A percentile compares a stretch with the other conserved stretches of the same genome.
These are phyloP conservation scores for Xerocomus brunneocitrinus DNA, from an alignment of 768 basidiomycete species.

Conservation along the genomic window DNA sequence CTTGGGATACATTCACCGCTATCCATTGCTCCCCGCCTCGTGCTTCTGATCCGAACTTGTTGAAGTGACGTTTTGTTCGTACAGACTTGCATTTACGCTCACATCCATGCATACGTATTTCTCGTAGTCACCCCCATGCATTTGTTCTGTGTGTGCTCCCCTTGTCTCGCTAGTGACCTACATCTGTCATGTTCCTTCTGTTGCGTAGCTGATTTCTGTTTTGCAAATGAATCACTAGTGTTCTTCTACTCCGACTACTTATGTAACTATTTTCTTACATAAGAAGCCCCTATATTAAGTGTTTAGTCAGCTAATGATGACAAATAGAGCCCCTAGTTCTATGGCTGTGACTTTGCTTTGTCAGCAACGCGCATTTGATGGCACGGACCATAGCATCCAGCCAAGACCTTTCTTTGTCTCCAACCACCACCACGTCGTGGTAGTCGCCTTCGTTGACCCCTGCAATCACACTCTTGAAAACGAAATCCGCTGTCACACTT, in stretches of 20 bases:
- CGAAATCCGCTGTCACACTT: constrained; percentile 4
- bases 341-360: constrained; percentile 19
- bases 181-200: background rate
- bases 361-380: constrained; percentile 20
- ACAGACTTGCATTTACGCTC: constrained; percentile 24
- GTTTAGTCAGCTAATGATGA: background rate
- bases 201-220: constrained; percentile 19
- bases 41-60: constrained; percentile 10
- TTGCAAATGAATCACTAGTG: constrained; percentile 3
- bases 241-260: too few species aligned
- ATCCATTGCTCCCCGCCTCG: constrained; percentile 7
- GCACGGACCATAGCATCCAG: constrained; percentile 7
- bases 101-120: constrained; percentile 25
- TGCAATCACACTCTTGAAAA: constrained; percentile 7
- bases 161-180: constrained; percentile 12
- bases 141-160: constrained; percentile 6
- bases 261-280: too few species aligned
- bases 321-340: background rate
- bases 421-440: constrained; percentile 22
- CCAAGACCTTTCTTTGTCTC: constrained; percentile 13
- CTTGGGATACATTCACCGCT: constrained; percentile 20
- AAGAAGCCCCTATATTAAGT: too few species aligned
- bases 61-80: constrained; percentile 20
- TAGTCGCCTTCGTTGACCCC: constrained; percentile 11
- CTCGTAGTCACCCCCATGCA: constrained; percentile 18